Base-by-base conservation (phyloP, 345 rosid species). In the Salix arbutifolia region DNA sequence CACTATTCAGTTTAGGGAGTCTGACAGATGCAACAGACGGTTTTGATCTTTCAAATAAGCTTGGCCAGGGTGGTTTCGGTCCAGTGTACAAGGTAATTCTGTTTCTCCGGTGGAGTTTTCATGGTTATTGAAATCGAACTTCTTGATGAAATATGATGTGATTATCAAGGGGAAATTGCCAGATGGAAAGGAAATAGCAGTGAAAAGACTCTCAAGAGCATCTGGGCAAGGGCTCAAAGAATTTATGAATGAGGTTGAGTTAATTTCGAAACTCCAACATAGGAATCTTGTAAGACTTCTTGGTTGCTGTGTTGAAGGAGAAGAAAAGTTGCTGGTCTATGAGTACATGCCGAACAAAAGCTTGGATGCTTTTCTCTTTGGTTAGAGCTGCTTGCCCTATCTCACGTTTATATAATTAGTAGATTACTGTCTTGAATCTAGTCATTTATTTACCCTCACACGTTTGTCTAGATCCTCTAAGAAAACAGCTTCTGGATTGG, bases 1-100 rank as follows among this genome's bases (percentile, higher is more conserved):
- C 74, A 6, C 21, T 69, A 28, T 76, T 76, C 65, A 72, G 65
- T 28, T 61, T 76, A 18, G 33, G 69, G 28, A 69, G 67, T 19
- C 65, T 76, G 33, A 21, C 48, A 60, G 30, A 35, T 60, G 81
- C 81, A 2, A 78, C 81, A 8, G 31, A 73, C 44, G 67, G 72
- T 60, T 78, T 78, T 13, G n/a, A 35, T 40, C 6, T 10, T 28
- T 14, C 44, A 10, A 70, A 79, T 69, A 79, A 52, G 66, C 79
- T 79, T 13, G 82, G 82, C 5, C 71, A 70, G 50, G 82, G 82
- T 8, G 82, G 82, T 37, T 79, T 75, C 38, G 82, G 82, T 52
- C 75, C 75, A n/a, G 82, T 75, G n/a, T 74, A 74, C 64, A 79
- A 75, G 78, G 82, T 70, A 37, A 69, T 28, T 25, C 19, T 28